phyloP scores from a whole-genome alignment of 2,329 filamentous ascomycete genomes.

The Cytospora leucostoma region DNA sequence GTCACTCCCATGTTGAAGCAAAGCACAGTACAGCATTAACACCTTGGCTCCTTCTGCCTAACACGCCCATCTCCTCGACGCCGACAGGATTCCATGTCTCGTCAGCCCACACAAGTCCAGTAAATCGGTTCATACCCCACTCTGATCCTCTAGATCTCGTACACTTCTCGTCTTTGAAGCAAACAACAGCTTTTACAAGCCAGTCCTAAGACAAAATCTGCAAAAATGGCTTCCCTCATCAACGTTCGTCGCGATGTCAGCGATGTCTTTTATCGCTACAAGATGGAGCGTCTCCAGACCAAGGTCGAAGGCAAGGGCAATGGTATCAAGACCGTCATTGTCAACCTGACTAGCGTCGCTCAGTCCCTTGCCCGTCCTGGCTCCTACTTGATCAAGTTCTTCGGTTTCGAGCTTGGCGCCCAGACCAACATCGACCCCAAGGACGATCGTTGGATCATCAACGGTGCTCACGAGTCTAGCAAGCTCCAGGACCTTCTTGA shows the following conservation, averaged over 20 bases:
- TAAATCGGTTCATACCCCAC: slow-evolving; percentile 27
- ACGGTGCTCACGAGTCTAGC: slow-evolving; percentile 89
- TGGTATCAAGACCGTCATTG: slow-evolving; percentile 97
- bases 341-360: slow-evolving; percentile 94
- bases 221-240: slow-evolving; percentile 85
- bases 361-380: slow-evolving; percentile 89
- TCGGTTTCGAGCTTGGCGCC: slow-evolving; percentile 96
- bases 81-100: slow-evolving; percentile 43
- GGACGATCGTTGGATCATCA: slow-evolving; percentile 99
- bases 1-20: slow-evolving; percentile 58
- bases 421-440: slow-evolving; percentile 97
- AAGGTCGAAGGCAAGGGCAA: slow-evolving; percentile 99
- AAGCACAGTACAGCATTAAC: slow-evolving; percentile 58
- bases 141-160: slow-evolving; percentile 32
- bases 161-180: slow-evolving; percentile 17
- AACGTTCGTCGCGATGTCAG: slow-evolving; percentile 98
- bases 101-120: slow-evolving; percentile 34
- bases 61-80: slow-evolving; percentile 34
- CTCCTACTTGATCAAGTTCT: slow-evolving; percentile 98
- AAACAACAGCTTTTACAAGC: slow-evolving; percentile 12
- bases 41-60: slow-evolving; percentile 45
- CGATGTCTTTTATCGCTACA: slow-evolving; percentile 99
- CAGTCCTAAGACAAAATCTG: slow-evolving; percentile 41
- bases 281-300: slow-evolving; percentile 98
- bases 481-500: slow-evolving; percentile 99